These are phyloP conservation scores for Ogataea glucozyma DNA, from an alignment of 805 yeast genomes.

Conservation along the genomic window DNA sequence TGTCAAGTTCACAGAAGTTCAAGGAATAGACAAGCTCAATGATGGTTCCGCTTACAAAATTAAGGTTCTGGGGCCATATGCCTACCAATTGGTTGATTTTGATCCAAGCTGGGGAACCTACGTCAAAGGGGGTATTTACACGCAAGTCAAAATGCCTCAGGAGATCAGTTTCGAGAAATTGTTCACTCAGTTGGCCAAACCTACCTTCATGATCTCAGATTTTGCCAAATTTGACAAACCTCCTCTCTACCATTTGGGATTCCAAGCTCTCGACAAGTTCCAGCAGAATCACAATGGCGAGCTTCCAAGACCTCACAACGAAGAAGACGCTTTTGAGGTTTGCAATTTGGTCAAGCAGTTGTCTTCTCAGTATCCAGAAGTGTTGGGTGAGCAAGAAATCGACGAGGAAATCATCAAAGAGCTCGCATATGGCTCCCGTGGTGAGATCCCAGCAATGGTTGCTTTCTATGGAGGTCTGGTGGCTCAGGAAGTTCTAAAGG, in stretches of 20 bases:
- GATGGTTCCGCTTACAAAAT: constrained; percentile 73
- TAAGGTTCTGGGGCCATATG: constrained; percentile 91
- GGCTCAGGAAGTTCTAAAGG: constrained; percentile 96
- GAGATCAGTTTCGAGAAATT: constrained; percentile 63
- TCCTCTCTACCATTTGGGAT: constrained; percentile 85
- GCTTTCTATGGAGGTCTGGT: constrained; percentile 93
- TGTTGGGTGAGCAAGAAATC: constrained; percentile 55
- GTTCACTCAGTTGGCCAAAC: constrained; percentile 62
- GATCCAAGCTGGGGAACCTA: constrained; percentile 61
- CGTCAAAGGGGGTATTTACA: constrained; percentile 82
- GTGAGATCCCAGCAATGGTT: constrained; percentile 86
- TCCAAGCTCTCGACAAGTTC: constrained; percentile 84
- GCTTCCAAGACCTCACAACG: constrained; percentile 76
- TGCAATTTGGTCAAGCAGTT: constrained; percentile 60
- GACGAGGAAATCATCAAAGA: constrained; percentile 68
- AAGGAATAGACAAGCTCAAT: constrained; percentile 75
- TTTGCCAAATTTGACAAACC: constrained; percentile 95
- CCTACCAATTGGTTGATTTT: constrained; percentile 67
- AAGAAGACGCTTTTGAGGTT: constrained; percentile 70
- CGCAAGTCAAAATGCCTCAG: constrained; percentile 86
- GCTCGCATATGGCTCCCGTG: constrained; percentile 81
- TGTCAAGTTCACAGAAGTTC: constrained; percentile 83
- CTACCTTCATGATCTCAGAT: constrained; percentile 81
- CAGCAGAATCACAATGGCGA: constrained; percentile 57
- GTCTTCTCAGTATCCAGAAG: constrained; percentile 53